Base-by-base conservation (phyloP, 768 basidiomycete genomes). In the Cystofilobasidium bisporidii region DNA sequence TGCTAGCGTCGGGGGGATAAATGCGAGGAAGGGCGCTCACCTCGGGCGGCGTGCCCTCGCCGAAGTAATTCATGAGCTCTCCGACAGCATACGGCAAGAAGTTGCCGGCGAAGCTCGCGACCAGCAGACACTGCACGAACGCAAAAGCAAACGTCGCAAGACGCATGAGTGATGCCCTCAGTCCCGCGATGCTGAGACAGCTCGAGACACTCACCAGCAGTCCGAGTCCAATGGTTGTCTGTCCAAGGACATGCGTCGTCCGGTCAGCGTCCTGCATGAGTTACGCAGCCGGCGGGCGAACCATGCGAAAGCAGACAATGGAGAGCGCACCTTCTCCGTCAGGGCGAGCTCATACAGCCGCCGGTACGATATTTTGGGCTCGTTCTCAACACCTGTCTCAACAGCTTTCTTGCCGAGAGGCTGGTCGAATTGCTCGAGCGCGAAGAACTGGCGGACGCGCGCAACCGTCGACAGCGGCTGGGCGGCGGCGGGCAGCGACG, bases 1-100 rank as follows among this genome's bases (percentile, higher is more conserved):
- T n/a, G n/a, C n/a, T n/a, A n/a, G n/a, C n/a, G n/a, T n/a, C n/a
- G n/a, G n/a, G n/a, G n/a, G 15, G 55, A 47, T 15, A 14, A 17
- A 20, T 14, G 28, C 17, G 40, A 24, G 36, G 3, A 41, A 1
- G 18, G 22, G 3, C 3, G 62, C 50, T 12, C 38, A 61, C 61
- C 32, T 68, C 68, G 4, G 62, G 63, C 10, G 68, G 43, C 11
- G 47, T 57, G 6, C 38, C 63, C 1, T 57, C 43, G 8, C 36
- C 59, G 36, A 60, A 69, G 57, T 64, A 63, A 33, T 69, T 63
- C 63, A 69, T 69, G 38, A 69, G 61, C 45, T 69, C 56, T 10
- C 68, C 68, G 24, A 69, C 40, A 14, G 33, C 41, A 41, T 64
- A 63, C 0, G 68, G 68, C 11, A 68, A 33, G 10, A 68, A 24